Base-by-base conservation (phyloP, 495 filamentous ascomycete genomes). In the Jackrogersella multiformis region DNA sequence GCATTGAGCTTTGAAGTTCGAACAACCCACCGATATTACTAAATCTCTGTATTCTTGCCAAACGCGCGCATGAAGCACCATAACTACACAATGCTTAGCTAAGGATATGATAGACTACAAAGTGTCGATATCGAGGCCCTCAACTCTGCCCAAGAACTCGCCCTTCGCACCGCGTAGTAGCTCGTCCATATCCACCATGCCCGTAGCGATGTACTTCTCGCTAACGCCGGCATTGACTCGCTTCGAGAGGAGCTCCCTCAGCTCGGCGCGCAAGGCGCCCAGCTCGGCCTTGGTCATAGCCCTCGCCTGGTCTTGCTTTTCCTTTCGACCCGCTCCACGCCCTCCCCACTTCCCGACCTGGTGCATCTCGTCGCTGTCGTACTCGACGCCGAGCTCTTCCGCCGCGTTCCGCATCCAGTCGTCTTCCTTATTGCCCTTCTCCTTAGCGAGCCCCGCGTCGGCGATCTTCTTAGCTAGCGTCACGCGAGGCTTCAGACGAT, bases 321-420 rank as follows among this genome's bases (percentile, higher is more conserved):
- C 81, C 74, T 91, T 89, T 62, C 91, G 83, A 7, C 89, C 91
- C 18, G 77, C 82, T 23, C 89, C 86, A 38, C 91, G 86, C 5
- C 89, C 87, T 53, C 85, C 85, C 70, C 88, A 87, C 48, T 78
- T 78, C 9, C 85, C 84, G 9, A 78, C 82, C 38, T 81, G 77
- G 61, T 90, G 88, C 48, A 95, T 89, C 48, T 93, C 91, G 18
- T 97, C 93, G 65, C 88, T 90, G 71, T 97, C 92, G 71, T 94
- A 94, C 21, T 97, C 95, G 5, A 98, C 90, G 1, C 95, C 95
- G 2, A 99, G 85, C 64, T 98, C 95, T 51, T 97, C 93, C 1
- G 95, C 96, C 0, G 94, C 95, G 10, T 82, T 84, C 32, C 85
- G 85, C 56, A 98, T 77, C 90, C 92, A 96, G 59, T 92, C 88